Conservation (phyloP, 257 asterid genomes). For the Ligustrum vulgare region DNA sequence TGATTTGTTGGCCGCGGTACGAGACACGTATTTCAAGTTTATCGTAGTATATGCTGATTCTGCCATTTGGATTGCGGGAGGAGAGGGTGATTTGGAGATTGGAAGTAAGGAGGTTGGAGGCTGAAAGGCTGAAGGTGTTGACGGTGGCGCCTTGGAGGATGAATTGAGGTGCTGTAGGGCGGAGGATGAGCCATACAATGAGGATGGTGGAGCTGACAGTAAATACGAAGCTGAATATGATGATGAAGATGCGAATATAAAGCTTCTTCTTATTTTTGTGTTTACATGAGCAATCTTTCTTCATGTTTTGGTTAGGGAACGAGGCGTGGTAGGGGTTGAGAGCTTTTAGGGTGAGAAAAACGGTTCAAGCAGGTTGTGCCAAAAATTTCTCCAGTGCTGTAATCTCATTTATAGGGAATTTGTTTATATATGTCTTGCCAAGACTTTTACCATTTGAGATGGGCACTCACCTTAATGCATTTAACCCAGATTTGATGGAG, state of each 20-base stretch:
- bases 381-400: too few species aligned
- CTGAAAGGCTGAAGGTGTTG: constrained; percentile 57
- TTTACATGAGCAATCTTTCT: constrained; percentile 61
- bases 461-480: too few species aligned
- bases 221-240: constrained; percentile 16
- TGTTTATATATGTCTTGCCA: too few species aligned
- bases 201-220: constrained; percentile 47
- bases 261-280: constrained; percentile 29
- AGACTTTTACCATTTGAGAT: too few species aligned
- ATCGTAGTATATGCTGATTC: constrained; percentile 64
- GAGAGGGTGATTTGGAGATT: constrained; percentile 56
- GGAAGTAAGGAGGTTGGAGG: constrained; percentile 51
- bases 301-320: constrained; percentile 33
- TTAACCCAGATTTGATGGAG: too few species aligned
- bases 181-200: constrained; percentile 65
- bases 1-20: constrained; percentile 68
- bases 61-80: constrained; percentile 58
- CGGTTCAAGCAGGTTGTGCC: not conserved
- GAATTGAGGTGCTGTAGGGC: constrained; percentile 69
- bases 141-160: constrained; percentile 69
- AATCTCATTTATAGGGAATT: too few species aligned
- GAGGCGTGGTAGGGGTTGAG: not conserved
- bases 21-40: constrained; percentile 48
- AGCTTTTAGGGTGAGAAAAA: not conserved
- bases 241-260: constrained; percentile 30